A percentile compares a stretch with the other conserved stretches of the same genome.
These are phyloP conservation scores for Diplocarpon mali DNA, from an alignment of 2,329 filamentous ascomycete genomes.

Conservation along the genomic window DNA sequence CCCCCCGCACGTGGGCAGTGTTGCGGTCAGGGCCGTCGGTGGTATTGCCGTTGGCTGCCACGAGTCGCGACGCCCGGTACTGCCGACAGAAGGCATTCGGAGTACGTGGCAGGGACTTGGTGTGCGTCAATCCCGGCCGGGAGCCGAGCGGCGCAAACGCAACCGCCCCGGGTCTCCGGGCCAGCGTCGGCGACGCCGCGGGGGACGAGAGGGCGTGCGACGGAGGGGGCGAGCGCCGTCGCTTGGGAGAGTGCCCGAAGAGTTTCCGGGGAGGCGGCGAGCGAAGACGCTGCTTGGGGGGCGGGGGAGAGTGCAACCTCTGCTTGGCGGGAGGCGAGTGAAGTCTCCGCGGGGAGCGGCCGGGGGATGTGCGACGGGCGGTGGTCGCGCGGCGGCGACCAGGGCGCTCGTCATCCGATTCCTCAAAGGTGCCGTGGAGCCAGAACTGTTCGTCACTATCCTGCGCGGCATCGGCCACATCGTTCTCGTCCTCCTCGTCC, in stretches of 20 bases:
- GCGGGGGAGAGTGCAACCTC: constrained; percentile 27
- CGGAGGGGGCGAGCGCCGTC: constrained; percentile 57
- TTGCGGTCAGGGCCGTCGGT: constrained; percentile 27
- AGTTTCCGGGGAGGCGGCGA: constrained; percentile 49
- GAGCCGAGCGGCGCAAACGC: constrained; percentile 37
- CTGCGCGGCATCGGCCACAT: constrained; percentile 41
- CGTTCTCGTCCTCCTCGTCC: constrained; percentile 66
- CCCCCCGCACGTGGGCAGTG: constrained; percentile 69
- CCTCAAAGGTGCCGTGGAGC: constrained; percentile 63
- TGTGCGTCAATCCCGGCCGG: constrained; percentile 60
- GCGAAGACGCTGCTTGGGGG: constrained; percentile 32
- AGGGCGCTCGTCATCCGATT: constrained; percentile 46
- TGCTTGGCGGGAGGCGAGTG: constrained; percentile 37
- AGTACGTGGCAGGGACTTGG: constrained; percentile 77
- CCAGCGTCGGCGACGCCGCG: constrained; percentile 33
- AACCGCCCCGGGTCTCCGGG: constrained; percentile 25
- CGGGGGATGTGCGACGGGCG: constrained; percentile 30
- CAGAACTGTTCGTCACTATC: constrained; percentile 60
- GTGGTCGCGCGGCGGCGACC: constrained; percentile 40
- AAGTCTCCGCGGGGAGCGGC: constrained; percentile 49
- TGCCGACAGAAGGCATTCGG: constrained; percentile 55
- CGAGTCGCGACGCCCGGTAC: constrained; percentile 33
- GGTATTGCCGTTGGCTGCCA: constrained; percentile 30
- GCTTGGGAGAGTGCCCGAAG: constrained; percentile 22
- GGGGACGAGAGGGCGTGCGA: constrained; percentile 40